Conservation (phyloP, 2,329 filamentous ascomycete genomes). For the Colletotrichum simmondsii region DNA sequence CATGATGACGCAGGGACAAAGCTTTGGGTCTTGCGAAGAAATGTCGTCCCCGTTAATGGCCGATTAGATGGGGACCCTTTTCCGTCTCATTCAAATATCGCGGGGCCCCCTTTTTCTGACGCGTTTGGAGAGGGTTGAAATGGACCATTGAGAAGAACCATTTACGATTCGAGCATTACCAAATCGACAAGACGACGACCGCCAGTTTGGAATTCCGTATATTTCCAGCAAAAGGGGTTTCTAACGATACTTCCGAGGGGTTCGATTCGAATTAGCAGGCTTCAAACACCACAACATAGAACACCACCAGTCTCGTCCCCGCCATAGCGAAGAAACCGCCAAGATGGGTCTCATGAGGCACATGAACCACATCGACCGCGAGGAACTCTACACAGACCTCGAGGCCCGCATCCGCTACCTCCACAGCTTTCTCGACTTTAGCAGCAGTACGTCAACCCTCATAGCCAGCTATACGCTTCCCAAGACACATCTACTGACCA, state of each 20-base stretch:
- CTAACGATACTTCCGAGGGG: neutral
- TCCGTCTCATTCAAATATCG: slow-evolving; percentile 20
- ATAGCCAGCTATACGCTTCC: too few species aligned
- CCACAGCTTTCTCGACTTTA: slow-evolving; percentile 81
- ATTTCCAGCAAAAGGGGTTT: neutral
- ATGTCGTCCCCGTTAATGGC: too few species aligned
- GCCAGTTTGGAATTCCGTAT: neutral
- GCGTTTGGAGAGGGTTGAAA: neutral
- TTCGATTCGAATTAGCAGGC: neutral
- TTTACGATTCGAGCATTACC: neutral
- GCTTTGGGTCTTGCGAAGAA: neutral
- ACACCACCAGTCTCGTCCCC: neutral
- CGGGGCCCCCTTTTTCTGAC: neutral
- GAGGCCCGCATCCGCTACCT: slow-evolving; percentile 78
- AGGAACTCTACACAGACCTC: slow-evolving; percentile 77
- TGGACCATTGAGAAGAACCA: neutral
- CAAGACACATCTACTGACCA: neutral
- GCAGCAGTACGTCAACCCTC: slow-evolving; percentile 62
- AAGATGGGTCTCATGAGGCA: slow-evolving; percentile 30
- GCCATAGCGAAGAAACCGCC: neutral
- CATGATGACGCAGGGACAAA: slow-evolving; percentile 28
- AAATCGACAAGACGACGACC: neutral
- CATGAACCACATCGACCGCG: slow-evolving; percentile 73
- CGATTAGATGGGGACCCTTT: neutral
- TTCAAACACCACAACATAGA: neutral